Base-by-base conservation (phyloP, 2,329 filamentous ascomycete species). In the Fusarium nurragi region DNA sequence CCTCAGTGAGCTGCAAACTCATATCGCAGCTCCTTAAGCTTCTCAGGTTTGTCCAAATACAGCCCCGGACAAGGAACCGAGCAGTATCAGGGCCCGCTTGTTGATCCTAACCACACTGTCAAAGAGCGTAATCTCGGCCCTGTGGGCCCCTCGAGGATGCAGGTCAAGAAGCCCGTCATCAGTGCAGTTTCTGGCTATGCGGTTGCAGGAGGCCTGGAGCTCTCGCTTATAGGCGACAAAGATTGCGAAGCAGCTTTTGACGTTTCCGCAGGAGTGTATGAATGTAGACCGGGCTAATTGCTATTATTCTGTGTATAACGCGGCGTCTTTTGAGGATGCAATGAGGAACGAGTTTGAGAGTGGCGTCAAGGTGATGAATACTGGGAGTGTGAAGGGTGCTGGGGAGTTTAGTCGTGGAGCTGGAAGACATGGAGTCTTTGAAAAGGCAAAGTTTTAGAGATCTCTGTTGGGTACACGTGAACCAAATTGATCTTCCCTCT, bases 291-390 rank as follows among this genome's bases (percentile, higher is more conserved):
- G 54, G 7, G 36, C 22, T 1, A 60, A 12, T 22, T 60, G 56
- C 3, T 60, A 60, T 6, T 60, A 60, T 11, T 40, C 56, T 3
- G 19, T 16, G 1, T 60, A 60, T 9, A 40, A 44, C 6, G 56
- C 56, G 5, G 22, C 32, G 0, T 60, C 56, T 2, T 60, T 60
- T 39, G 22, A 60, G 6, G 56, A 60, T 36, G 54, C 46, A 1
- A n/a, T 60, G 9, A 60, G 46, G n/a, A 60, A 60, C 19, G 56
- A 60, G n/a, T 60, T 52, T 36, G 54, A 53, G 14, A 40, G 54
- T 25, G 56, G 56, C 0, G 19, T 60, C 14, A 32, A 60, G 16
- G 56, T 60, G 0, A n/a, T 60, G 0, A 45, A 10, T 12, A 60
- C 34, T 0, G 54, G 60, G 46, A 60, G 56, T 6, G 46, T 60